A percentile compares a stretch with the other conserved stretches of the same genome.
Evolutionary conservation across 2,329 filamentous ascomycete genomes (phyloP).

Genomic region (Hypoxylon sp.): DNA sequence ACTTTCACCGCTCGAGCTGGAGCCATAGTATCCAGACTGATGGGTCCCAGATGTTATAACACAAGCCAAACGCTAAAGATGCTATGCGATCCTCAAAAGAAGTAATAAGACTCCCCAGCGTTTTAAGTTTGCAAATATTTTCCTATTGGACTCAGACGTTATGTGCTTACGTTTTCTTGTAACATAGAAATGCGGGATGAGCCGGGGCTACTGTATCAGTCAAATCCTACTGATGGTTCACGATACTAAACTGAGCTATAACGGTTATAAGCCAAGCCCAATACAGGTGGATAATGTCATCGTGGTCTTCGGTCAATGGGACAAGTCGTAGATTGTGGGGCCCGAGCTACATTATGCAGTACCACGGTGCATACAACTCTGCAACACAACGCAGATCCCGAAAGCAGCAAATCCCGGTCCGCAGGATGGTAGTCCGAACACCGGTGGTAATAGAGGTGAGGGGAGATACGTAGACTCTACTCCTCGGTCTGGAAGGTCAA

Average conservation of each 20-base stretch:
- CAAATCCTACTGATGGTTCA: conserved; percentile 18
- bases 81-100: conserved; percentile 14
- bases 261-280: conserved; percentile 26
- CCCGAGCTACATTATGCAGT: conserved; percentile 35
- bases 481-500: conserved; percentile 35
- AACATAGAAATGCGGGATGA: conserved; percentile 25
- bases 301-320: conserved; percentile 36
- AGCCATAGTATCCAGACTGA: conserved; percentile 36
- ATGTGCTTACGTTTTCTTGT: conserved; percentile 14
- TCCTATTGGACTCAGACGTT: conserved; percentile 20
- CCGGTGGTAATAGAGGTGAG: conserved; percentile 20
- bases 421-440: conserved; percentile 40
- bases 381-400: conserved; percentile 47
- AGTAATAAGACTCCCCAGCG: conserved; percentile 16
- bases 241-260: conserved; percentile 27
- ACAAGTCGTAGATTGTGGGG: conserved; percentile 38
- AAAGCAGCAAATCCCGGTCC: conserved; percentile 46
- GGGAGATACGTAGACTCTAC: conserved; percentile 22
- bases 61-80: conserved; percentile 21
- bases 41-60: conserved; percentile 25
- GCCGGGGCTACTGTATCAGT: conserved; percentile 34
- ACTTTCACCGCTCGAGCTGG: conserved; percentile 54
- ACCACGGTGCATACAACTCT: conserved; percentile 43
- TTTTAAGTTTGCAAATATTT: conserved; percentile 9
- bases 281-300: conserved; percentile 30